Conservation (phyloP, 495 filamentous ascomycete genomes). For the Cudoniella acicularis region DNA sequence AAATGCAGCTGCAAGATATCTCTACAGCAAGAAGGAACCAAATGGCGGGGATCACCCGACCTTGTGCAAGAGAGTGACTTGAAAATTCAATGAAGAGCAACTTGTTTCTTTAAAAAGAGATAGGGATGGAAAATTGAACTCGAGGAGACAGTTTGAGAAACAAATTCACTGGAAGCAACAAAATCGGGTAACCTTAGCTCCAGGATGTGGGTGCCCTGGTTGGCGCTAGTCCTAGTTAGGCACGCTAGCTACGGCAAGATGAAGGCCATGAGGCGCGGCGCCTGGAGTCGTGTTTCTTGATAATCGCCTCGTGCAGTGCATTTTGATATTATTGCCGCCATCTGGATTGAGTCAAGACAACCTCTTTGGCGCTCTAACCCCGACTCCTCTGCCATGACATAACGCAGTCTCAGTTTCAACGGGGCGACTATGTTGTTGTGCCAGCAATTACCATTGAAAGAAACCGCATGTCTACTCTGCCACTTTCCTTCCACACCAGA, state of each 20-base stretch:
- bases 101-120: neutral
- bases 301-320: too few species aligned
- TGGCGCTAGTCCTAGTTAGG: neutral
- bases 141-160: neutral
- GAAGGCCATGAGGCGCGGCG: neutral
- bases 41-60: neutral
- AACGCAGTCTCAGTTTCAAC: neutral
- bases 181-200: neutral
- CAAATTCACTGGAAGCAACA: neutral
- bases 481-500: slow-evolving; percentile 14
- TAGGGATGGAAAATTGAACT: slow-evolving; percentile 5
- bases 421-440: slow-evolving; percentile 27
- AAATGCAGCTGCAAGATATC: slow-evolving; percentile 1
- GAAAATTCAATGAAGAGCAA: slow-evolving; percentile 6
- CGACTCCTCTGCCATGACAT: slow-evolving; percentile 16
- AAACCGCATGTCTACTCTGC: slow-evolving; percentile 14
- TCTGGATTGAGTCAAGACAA: slow-evolving; percentile 1
- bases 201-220: neutral
- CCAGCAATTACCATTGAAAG: slow-evolving; percentile 11
- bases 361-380: neutral
- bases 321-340: neutral
- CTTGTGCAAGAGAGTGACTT: slow-evolving; percentile 3
- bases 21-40: slow-evolving; percentile 3
- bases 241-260: neutral
- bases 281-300: neutral